Evolutionary conservation across 139 green algal genomes (phyloP), one percentile per base, ranked within the genome.

Genomic region (Limnomonas spitsbergensis): DNA sequence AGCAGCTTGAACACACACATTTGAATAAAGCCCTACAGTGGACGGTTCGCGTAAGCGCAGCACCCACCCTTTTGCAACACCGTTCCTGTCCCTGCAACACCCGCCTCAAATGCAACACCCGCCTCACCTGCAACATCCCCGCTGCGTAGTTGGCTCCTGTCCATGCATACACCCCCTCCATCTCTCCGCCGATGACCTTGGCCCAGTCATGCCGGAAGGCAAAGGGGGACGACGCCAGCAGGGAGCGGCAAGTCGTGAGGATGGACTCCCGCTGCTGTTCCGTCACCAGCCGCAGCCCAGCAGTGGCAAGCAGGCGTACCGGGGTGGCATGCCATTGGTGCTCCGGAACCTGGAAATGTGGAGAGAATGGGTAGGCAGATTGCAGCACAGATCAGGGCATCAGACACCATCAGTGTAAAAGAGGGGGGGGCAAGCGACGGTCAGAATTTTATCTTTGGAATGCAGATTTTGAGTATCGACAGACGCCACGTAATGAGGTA

Each of bases 221-320:
- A 66, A 90, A 88, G 26, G 26, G 34, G 4, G 83, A 88, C 1
- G 66, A 38, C 0, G 40, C 75, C 66, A 90, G 74, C 38, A 54
- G 2, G 2, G n/a, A 24, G 7, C 73, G 34, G 38, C 86, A 90
- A 9, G 73, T 42, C 20, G 61, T 53, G 24, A 90, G 78, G 53
- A 88, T 83, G 40, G 34, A 75, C 0, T 71, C 74, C 20, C 73
- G 69, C 42, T 81, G 66, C n/a, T 66, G 27, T 3, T 47, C 6
- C 2, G 68, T 71, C 75, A 90, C 66, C 52, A 90, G 77, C 40
- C 86, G 78, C 69, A 90, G 78, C 14, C 86, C 86, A 56, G 86
- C 86, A 34, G 86, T 90, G 0, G 86, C 83, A 75, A 90, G 80
- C 35, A 90, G 78, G 69, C 76, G 81, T 37, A 90, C 81, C 0